These are phyloP conservation scores for Hemileccinum impolitum DNA, from an alignment of 768 basidiomycete genomes.

Conservation along the genomic window DNA sequence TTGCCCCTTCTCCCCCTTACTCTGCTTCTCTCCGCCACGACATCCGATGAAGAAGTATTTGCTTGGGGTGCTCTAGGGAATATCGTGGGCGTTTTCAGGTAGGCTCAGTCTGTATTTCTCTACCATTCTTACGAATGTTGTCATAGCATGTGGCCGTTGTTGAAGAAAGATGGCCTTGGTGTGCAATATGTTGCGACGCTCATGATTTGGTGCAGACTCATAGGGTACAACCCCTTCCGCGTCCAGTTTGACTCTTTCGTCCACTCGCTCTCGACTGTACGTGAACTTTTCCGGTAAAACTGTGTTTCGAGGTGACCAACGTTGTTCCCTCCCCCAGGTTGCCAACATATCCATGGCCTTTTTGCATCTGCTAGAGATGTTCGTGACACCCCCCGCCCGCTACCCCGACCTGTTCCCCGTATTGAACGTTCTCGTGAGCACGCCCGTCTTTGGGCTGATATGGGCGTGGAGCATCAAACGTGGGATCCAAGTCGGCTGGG, in stretches of 20 bases:
- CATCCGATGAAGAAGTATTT: slow-evolving; percentile 24
- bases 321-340: slow-evolving; percentile 29
- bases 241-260: slow-evolving; percentile 45
- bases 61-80: slow-evolving; percentile 47
- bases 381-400: slow-evolving; percentile 61
- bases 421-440: slow-evolving; percentile 78
- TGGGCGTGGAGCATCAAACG: slow-evolving; percentile 91
- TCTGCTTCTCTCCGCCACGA: slow-evolving; percentile 58
- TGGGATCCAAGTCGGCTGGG: slow-evolving; percentile 79
- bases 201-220: slow-evolving; percentile 75
- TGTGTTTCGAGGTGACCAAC: slow-evolving; percentile 1
- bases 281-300: slow-evolving; percentile 3
- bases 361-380: slow-evolving; percentile 63
- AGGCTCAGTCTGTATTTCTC: slow-evolving; percentile 12
- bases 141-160: slow-evolving; percentile 88
- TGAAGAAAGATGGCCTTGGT: slow-evolving; percentile 74
- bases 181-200: slow-evolving; percentile 69
- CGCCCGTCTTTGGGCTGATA: slow-evolving; percentile 73
- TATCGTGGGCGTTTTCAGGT: slow-evolving; percentile 90
- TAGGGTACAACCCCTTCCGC: slow-evolving; percentile 72
- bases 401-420: slow-evolving; percentile 87
- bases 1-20: slow-evolving; percentile 84
- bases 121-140: neutral
- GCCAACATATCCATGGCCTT: slow-evolving; percentile 52
- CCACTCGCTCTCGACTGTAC: slow-evolving; percentile 51